A percentile compares a stretch with the other conserved stretches of the same genome.
Conservation (phyloP, 805 yeast species). For the Wickerhamiella bombiphila region DNA sequence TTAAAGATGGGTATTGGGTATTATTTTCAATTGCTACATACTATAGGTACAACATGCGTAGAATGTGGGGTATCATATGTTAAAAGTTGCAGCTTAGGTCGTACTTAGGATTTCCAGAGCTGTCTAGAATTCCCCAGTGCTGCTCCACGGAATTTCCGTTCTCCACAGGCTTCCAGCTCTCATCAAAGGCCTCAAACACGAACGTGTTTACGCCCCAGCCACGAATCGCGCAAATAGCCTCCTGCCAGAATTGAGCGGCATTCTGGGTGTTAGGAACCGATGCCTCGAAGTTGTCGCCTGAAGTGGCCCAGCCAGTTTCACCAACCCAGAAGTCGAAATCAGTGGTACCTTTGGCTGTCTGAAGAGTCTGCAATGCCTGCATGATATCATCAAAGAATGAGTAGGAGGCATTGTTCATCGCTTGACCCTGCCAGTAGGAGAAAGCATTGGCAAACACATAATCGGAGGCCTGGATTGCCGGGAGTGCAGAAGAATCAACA, state of each 20-base stretch:
- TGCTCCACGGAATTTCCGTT: conserved; percentile 85
- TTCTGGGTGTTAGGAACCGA: conserved; percentile 57
- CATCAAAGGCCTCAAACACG: conserved; percentile 91
- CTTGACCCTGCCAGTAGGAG: conserved; percentile 98
- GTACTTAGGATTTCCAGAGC: conserved; percentile 25
- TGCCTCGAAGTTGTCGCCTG: conserved; percentile 55
- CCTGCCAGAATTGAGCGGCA: conserved; percentile 72
- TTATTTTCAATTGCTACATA: neutral
- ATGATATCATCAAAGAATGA: conserved; percentile 93
- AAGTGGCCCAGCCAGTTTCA: conserved; percentile 95
- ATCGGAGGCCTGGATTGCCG: conserved; percentile 71
- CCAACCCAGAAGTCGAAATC: conserved; percentile 90
- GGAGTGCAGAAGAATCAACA: conserved; percentile 59
- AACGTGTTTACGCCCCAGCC: conserved; percentile 92
- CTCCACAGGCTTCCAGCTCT: conserved; percentile 73
- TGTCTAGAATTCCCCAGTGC: conserved; percentile 80
- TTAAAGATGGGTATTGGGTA: neutral
- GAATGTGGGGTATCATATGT: conserved; percentile 1
- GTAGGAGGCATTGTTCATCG: conserved; percentile 65
- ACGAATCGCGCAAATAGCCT: conserved; percentile 84
- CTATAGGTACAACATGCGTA: neutral
- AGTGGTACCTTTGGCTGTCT: conserved; percentile 71
- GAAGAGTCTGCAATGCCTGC: conserved; percentile 89
- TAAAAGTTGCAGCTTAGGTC: conserved; percentile 18
- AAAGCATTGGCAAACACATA: conserved; percentile 86